Conservation (phyloP, 225 moss, liverwort and hornwort genomes). For the Pleurozium schreberi region DNA sequence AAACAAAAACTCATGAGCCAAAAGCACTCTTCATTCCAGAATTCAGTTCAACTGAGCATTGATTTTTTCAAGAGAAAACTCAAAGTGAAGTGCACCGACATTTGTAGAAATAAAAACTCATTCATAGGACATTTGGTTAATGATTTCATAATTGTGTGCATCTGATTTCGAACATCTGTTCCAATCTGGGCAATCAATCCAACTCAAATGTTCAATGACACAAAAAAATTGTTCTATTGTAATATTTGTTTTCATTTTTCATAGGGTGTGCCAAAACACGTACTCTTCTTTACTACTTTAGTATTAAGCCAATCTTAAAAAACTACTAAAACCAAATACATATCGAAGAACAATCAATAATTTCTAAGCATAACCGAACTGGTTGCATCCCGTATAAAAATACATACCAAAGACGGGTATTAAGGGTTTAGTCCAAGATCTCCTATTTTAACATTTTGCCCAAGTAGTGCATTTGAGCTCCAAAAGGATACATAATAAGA, state of each 20-base stretch:
- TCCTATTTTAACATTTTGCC: not conserved
- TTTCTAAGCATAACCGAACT: not conserved
- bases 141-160: no score
- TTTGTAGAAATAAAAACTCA: not conserved
- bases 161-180: not conserved
- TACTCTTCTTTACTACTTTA: not conserved
- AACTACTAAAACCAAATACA: not conserved
- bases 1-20: not conserved
- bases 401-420: not conserved
- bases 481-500: not conserved
- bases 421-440: not conserved
- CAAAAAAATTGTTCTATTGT: not conserved
- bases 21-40: not conserved
- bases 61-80: not conserved
- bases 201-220: not conserved
- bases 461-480: not conserved
- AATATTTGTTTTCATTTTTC: no score
- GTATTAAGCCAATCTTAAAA: not conserved
- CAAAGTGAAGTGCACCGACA: not conserved
- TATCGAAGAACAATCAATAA: not conserved
- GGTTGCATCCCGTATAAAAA: not conserved
- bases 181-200: not conserved
- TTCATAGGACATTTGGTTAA: no score
- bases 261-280: not conserved
- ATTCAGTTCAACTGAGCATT: not conserved